These are phyloP conservation scores for Cupressus sempervirens DNA, from an alignment of 75 land plant genomes.

Conservation along the genomic window DNA sequence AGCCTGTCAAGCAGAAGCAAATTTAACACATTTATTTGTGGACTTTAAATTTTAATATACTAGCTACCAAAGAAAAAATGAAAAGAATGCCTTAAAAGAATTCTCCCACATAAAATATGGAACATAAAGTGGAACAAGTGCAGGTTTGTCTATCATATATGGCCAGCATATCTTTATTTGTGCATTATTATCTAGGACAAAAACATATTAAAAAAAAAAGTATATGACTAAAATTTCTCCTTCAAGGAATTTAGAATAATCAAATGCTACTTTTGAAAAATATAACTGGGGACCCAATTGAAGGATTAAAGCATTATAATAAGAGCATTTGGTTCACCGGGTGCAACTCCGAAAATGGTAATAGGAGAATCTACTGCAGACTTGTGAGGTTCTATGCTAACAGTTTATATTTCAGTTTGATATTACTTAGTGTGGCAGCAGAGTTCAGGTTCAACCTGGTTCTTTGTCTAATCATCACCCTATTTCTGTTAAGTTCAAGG, in stretches of 20 bases:
- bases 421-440: too few relatives aligned
- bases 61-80: slow-evolving; percentile 10
- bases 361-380: too few relatives aligned
- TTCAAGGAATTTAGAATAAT: not conserved
- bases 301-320: too few relatives aligned
- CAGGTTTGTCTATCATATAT: not conserved
- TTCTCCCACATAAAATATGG: not conserved
- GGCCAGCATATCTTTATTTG: not conserved
- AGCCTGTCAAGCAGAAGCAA: slow-evolving; percentile 29
- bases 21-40: not conserved
- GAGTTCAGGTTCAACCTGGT: too few relatives aligned
- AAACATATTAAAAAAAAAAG: too few relatives aligned
- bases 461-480: too few relatives aligned
- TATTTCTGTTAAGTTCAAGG: too few relatives aligned
- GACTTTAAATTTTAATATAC: not conserved
- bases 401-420: too few relatives aligned
- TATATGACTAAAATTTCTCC: not conserved
- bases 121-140: not conserved
- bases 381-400: too few relatives aligned
- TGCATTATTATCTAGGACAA: not conserved
- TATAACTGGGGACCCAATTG: not conserved
- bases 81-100: not conserved
- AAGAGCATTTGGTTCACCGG: too few relatives aligned
- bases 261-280: not conserved
- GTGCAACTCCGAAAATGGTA: too few relatives aligned